Evolutionary conservation across 2,329 filamentous ascomycete species (phyloP).

Genomic region (Pseudogymnoascus verrucosus): DNA sequence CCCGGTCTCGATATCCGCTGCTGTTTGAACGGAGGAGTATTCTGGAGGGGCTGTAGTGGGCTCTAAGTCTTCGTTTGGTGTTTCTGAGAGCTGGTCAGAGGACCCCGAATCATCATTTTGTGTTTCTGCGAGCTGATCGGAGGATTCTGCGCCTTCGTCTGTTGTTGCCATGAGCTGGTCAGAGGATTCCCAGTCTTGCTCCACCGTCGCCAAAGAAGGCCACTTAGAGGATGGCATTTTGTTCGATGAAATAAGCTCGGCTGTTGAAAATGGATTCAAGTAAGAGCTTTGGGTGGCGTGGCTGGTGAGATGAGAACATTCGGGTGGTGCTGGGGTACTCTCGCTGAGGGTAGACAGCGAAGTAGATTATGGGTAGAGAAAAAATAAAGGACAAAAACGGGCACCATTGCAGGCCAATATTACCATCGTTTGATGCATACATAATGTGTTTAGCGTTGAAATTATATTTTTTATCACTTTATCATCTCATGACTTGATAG

Average conservation of each 20-base stretch:
- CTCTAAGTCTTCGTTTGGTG: background rate
- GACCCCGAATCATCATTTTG: background rate
- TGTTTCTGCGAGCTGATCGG: background rate
- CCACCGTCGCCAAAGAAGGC: background rate
- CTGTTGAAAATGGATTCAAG: background rate
- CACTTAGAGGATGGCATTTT: background rate
- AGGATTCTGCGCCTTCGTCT: background rate
- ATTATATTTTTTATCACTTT: background rate
- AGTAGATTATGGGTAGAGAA: background rate
- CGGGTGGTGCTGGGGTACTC: background rate
- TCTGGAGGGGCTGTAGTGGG: background rate
- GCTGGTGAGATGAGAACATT: background rate
- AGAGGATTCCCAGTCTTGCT: background rate
- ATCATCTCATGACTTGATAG: background rate
- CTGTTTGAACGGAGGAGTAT: background rate
- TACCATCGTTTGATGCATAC: background rate
- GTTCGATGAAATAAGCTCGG: background rate
- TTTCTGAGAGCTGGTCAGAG: background rate
- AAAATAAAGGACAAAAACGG: background rate
- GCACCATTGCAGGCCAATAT: background rate
- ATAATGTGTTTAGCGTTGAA: background rate
- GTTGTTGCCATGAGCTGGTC: background rate
- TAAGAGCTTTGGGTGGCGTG: background rate
- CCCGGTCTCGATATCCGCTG: background rate
- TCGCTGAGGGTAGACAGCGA: background rate